phyloP scores from a whole-genome alignment of 139 green algal species.

The Spirogloea muscicola region DNA sequence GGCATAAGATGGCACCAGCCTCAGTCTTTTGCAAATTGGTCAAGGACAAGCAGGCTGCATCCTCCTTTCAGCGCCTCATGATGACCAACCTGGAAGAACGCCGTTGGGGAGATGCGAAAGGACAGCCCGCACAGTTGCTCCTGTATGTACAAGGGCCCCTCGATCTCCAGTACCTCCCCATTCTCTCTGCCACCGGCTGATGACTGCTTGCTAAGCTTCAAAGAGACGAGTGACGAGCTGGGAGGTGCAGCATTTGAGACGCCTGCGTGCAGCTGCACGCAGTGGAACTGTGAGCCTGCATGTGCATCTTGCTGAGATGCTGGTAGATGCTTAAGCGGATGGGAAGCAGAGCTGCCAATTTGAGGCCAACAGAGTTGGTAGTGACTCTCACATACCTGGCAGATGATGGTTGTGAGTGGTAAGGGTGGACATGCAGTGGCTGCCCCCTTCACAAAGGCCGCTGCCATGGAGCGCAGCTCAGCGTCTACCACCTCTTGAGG shows the following conservation, averaged over 20 bases:
- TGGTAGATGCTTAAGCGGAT: too few relatives aligned
- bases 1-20: too few relatives aligned
- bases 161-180: background rate
- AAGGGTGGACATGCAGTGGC: background rate
- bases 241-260: constrained; percentile 48
- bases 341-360: too few relatives aligned
- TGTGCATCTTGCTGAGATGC: too few relatives aligned
- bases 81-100: constrained; percentile 55
- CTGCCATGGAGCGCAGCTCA: background rate
- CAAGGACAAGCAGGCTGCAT: too few relatives aligned
- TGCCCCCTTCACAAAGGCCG: background rate
- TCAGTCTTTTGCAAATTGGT: too few relatives aligned
- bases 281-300: too few relatives aligned
- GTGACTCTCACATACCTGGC: constrained; percentile 9
- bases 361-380: too few relatives aligned
- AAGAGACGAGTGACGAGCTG: constrained; percentile 1
- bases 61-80: too few relatives aligned
- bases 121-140: constrained; percentile 49
- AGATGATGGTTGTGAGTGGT: constrained; percentile 1
- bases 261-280: constrained; percentile 36
- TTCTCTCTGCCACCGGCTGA: background rate
- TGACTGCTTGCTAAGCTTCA: background rate
- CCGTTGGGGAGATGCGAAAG: constrained; percentile 47
- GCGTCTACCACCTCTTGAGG: too few relatives aligned
- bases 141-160: constrained; percentile 18